These are phyloP conservation scores for Juglanconis oblonga DNA, from an alignment of 2,329 filamentous ascomycete species.

Conservation along the genomic window DNA sequence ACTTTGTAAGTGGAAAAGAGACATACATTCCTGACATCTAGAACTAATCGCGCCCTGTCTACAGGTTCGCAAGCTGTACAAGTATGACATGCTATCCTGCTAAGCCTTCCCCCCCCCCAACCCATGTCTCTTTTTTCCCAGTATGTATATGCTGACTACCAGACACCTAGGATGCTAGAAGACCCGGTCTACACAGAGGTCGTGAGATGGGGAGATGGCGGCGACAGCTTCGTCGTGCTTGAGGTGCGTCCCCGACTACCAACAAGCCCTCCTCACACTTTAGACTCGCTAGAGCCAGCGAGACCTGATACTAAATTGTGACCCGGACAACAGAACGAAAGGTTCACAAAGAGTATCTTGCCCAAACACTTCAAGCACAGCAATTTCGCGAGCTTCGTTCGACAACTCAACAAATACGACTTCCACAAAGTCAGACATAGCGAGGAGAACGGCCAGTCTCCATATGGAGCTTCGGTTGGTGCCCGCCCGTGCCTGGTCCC, in stretches of 20 bases:
- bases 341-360: conserved; percentile 94
- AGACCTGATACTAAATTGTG: conserved; percentile 16
- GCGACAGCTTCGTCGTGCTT: conserved; percentile 93
- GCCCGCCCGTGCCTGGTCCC: not conserved
- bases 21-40: conserved; percentile 3
- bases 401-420: conserved; percentile 94
- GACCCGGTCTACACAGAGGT: conserved; percentile 90
- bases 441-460: conserved; percentile 78
- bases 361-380: conserved; percentile 99
- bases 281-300: conserved; percentile 3
- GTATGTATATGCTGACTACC: conserved; percentile 27
- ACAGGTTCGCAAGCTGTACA: conserved; percentile 96
- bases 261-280: not conserved
- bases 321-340: conserved; percentile 70
- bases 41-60: not conserved
- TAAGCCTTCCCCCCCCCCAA: not conserved
- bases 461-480: conserved; percentile 72
- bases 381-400: conserved; percentile 96
- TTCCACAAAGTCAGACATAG: conserved; percentile 97
- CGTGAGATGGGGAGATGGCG: conserved; percentile 92
- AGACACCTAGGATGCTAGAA: conserved; percentile 77
- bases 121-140: conserved; percentile 20
- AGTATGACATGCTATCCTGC: conserved; percentile 55
- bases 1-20: conserved; percentile 73
- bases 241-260: conserved; percentile 61